phyloP scores from a whole-genome alignment of 805 yeast species.

The Candida oleophila region DNA sequence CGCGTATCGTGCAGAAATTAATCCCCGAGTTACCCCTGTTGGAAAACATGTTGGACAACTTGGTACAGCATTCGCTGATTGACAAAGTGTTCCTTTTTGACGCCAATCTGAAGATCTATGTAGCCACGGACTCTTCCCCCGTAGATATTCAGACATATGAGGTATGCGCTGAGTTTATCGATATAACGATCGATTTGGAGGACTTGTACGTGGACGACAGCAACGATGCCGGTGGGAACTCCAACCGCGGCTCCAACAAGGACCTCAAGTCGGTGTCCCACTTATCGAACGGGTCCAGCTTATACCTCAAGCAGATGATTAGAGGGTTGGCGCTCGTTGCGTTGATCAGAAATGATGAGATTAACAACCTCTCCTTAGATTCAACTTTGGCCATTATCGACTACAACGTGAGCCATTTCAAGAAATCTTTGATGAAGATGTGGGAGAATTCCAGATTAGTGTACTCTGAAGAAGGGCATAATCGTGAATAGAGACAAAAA shows the following conservation, averaged over 20 bases:
- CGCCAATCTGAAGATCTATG: constrained; percentile 86
- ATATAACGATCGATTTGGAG: constrained; percentile 86
- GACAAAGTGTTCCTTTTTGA: constrained; percentile 94
- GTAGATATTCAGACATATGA: constrained; percentile 95
- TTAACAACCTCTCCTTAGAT: constrained; percentile 30
- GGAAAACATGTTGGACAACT: constrained; percentile 83
- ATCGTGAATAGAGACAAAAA: background rate
- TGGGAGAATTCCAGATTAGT: constrained; percentile 47
- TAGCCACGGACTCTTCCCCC: constrained; percentile 94
- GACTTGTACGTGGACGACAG: constrained; percentile 51
- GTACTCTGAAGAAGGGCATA: background rate
- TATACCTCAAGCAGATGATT: constrained; percentile 88
- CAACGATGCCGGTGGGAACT: constrained; percentile 8
- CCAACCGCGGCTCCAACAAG: constrained; percentile 15
- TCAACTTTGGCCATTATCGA: constrained; percentile 69
- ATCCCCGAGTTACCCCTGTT: constrained; percentile 85
- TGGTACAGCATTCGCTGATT: constrained; percentile 84
- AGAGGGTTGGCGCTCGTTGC: constrained; percentile 91
- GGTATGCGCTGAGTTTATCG: constrained; percentile 96
- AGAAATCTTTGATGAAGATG: constrained; percentile 72
- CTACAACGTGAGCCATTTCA: constrained; percentile 81
- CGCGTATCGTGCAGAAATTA: constrained; percentile 87
- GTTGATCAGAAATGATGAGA: constrained; percentile 66
- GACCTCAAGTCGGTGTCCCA: constrained; percentile 68
- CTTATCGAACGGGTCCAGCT: constrained; percentile 78